Evolutionary conservation across 352 stramenopile genomes (phyloP).

Genomic region (Thraustochytrium aureum): DNA sequence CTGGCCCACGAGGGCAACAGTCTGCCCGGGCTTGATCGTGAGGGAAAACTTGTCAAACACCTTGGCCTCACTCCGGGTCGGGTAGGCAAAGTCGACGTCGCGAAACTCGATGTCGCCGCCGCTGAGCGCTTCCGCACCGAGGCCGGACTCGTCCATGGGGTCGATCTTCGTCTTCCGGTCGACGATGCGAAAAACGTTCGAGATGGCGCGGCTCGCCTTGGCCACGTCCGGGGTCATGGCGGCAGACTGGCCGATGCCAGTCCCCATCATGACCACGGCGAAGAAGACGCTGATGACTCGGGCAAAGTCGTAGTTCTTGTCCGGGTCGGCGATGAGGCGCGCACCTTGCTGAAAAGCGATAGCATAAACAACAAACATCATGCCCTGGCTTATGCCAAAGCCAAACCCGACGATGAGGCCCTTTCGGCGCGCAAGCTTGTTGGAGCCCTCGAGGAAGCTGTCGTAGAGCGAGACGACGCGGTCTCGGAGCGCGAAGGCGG

Average conservation of each 20-base stretch:
- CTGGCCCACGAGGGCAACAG: constrained; percentile 59
- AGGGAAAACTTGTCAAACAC: constrained; percentile 70
- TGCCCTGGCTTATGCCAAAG: constrained; percentile 53
- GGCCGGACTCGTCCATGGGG: constrained; percentile 16
- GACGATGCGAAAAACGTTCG: constrained; percentile 51
- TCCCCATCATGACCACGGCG: constrained; percentile 23
- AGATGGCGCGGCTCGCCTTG: constrained; percentile 33
- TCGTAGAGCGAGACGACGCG: constrained; percentile 56
- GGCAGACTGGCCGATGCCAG: constrained; percentile 42
- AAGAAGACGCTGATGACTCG: constrained; percentile 53
- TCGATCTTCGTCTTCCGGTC: constrained; percentile 28
- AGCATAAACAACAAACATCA: constrained; percentile 53
- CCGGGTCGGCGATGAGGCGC: constrained; percentile 10
- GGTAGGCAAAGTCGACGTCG: constrained; percentile 86
- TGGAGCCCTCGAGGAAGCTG: constrained; percentile 18
- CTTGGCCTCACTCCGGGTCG: constrained; percentile 67
- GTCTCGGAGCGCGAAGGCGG: constrained; percentile 55
- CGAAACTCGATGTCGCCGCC: constrained; percentile 69
- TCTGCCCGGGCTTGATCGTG: constrained; percentile 42
- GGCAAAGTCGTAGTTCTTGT: constrained; percentile 30
- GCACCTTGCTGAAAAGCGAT: constrained; percentile 47
- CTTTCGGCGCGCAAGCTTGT: not conserved
- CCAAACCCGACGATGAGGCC: constrained; percentile 31
- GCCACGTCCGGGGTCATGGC: constrained; percentile 53
- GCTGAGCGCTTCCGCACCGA: not conserved